These are phyloP conservation scores for Vanrija sp. DNA, from an alignment of 1,284 basidiomycete genomes.

Conservation along the genomic window DNA sequence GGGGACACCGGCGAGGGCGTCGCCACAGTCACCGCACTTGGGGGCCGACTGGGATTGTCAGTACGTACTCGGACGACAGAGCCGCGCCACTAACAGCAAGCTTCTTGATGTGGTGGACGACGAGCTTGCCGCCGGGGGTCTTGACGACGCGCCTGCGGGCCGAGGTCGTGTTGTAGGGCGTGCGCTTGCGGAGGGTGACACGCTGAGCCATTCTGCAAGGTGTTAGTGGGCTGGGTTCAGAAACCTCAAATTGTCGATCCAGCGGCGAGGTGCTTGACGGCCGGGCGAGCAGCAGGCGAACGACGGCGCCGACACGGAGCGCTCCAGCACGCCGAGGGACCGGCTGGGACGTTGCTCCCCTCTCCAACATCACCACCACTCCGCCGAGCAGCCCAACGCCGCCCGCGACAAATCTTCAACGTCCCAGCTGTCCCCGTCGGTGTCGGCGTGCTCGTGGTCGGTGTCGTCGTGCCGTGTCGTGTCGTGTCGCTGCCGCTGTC, in stretches of 20 bases:
- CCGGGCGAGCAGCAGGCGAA: not conserved
- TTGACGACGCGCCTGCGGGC: constrained; percentile 93
- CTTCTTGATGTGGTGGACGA: constrained; percentile 53
- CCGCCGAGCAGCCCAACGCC: too few species aligned
- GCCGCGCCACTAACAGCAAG: constrained; percentile 46
- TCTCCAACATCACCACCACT: too few species aligned
- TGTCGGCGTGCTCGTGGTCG: not conserved
- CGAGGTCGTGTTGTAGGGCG: constrained; percentile 97
- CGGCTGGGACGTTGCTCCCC: not conserved
- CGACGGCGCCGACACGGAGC: too few species aligned
- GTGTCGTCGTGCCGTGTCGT: not conserved
- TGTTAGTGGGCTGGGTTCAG: constrained; percentile 8
- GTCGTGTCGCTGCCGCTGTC: not conserved
- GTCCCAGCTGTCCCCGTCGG: too few species aligned
- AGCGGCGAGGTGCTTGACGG: too few species aligned
- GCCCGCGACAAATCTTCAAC: not conserved
- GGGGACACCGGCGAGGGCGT: constrained; percentile 85
- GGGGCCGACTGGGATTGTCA: constrained; percentile 57
- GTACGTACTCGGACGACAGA: not conserved
- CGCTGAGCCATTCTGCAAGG: constrained; percentile 85
- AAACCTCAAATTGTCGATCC: not conserved
- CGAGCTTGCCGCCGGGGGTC: constrained; percentile 65
- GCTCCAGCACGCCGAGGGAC: too few species aligned
- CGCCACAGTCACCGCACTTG: constrained; percentile 96
- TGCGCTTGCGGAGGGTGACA: constrained; percentile 98